Base-by-base conservation (phyloP, 1,284 basidiomycete species). In the Leccinum subrobustum region DNA sequence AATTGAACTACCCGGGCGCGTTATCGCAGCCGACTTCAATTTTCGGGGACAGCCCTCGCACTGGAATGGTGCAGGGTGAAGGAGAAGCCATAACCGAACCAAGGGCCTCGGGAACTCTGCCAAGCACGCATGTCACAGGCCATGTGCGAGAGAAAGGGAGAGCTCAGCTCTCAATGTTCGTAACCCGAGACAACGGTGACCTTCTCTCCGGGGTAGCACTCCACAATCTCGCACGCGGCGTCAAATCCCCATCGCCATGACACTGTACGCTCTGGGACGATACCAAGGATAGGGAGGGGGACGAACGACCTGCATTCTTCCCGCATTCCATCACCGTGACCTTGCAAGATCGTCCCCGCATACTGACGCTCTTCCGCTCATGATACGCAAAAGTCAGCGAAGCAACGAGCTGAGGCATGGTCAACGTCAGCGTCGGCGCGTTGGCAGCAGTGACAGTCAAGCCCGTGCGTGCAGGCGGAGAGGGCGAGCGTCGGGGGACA, bases 371-470 rank as follows among this genome's bases (percentile, higher is more conserved):
- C 29, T 58, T 55, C 42, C 62, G 63, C n/a, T 75, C 73, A 50
- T 42, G 71, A 56, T 71, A 51, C 23, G 70, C 69, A 51, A 73
- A 67, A 1, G 57, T 72, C 16, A 73, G 67, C 12, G 68, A 64
- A 23, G 71, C 71, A n/a, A 75, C 72, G 12, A 73, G 73, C 51
- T 73, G 71, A 0, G 73, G 67, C 57, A 74, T 71, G 2, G 73
- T 65, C 66, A 72, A 61, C 23, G 64, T 64, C 57, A 63, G 62
- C 23, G 54, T 63, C 31, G 57, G 68, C 9, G 51, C 23, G 4
- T 56, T 58, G 20, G 54, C 8, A 9, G 56, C 8, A 12, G 63
- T 12, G 5, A 57, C 20, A 1, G 60, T 47, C 42, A 47, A 16
- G 12, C 64, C 63, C 6, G 59, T 56, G 57, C 64, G 68, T 54